Base-by-base conservation (phyloP, 352 stramenopile species). In the Pythium aristosporum region DNA sequence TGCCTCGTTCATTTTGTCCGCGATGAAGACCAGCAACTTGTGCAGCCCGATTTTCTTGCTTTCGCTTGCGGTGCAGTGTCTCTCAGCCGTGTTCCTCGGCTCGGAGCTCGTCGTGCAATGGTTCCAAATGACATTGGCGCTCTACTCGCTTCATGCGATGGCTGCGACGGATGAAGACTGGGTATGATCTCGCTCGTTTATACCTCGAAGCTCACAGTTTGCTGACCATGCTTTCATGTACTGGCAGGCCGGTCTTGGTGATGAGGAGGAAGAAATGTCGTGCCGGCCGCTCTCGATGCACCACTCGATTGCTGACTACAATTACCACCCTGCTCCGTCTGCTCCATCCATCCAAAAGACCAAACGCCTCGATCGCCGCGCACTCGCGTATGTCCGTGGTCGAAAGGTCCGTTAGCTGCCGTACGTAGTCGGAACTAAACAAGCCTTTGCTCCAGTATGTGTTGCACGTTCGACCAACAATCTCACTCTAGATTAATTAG, bases 141-240 rank as follows among this genome's bases (percentile, higher is more conserved):
- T 96, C 2, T 94, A 93, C 62, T 94, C 87, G 8, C 57, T 96
- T 15, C 80, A 96, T 58, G 68, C 80, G 47, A 92, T 93, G 82
- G 80, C 85, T 12, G 68, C 74, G 12, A 76, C 72, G 5, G 80
- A 92, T n/a, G 77, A 94, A 57, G 80, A 92, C 59, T 94, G 80
- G 87, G 85, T 93, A 73, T 44, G 75, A 58, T 57, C 8, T 28
- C 23, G 21, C 20, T 42, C 30, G 36, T 49, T 9, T 16, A 37
- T 54, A 52, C 13, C 23, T 37, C 18, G 28, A 13, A 20, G 5
- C 4, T 43, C 41, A 13, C 6, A 42, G 44, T 18, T 30, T 11
- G 16, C n/a, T 44, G 10, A 23, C 12, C 4, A 32, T 43, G n/a
- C 2, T 30, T n/a, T 10, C 39, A 2, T 60, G 11, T 53, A 3